Evolutionary conservation across 371 early-diverging fungal species (phyloP), one percentile per base, ranked within the genome.

Genomic region (Rhizopus arrhizus): DNA sequence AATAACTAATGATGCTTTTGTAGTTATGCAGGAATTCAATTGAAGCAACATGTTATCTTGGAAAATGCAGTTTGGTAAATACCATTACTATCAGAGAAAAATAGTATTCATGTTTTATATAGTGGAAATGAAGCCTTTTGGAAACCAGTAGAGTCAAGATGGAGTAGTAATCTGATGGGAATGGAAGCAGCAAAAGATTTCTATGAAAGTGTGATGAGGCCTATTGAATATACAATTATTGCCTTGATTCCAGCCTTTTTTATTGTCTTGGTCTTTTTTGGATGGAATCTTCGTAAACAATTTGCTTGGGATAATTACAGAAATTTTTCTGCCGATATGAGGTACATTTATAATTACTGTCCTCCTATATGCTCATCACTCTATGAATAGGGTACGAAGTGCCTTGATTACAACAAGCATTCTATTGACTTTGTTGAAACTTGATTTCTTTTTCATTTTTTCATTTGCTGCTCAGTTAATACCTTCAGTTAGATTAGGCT

Each of bases 231-330:
- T 53, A 66, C 73, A 16, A 81, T 81, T 31, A 81, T 81, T 61
- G 81, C 61, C n/a, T 53, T 81, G 41, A 81, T 81, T 46, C 81
- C 81, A 2, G 45, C 56, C 9, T 81, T 74, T 55, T 81, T 81
- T 52, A 16, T 78, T n/a, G 56, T 64, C 5, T 52, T 81, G 40
- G 64, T 70, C 11, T 76, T 53, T 40, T 69, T 76, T 51, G 75
- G 69, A 8, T 81, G 74, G 74, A 60, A 72, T 40, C 48, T 81
- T 15, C 76, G 78, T 31, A 81, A 78, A 48, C 70, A 72, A 31
- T 81, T 81, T 59, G 81, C 81, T 47, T 81, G 81, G 81, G 81
- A 81, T 51, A 81, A 81, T 38, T 81, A 81, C 53, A 65, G 78
- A 41, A 73, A 66, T 47, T 81, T 81, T 45, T 78, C 81, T 31